Conservation (phyloP, 1,284 basidiomycete species). For the Sanguinoderma infundibulare region DNA sequence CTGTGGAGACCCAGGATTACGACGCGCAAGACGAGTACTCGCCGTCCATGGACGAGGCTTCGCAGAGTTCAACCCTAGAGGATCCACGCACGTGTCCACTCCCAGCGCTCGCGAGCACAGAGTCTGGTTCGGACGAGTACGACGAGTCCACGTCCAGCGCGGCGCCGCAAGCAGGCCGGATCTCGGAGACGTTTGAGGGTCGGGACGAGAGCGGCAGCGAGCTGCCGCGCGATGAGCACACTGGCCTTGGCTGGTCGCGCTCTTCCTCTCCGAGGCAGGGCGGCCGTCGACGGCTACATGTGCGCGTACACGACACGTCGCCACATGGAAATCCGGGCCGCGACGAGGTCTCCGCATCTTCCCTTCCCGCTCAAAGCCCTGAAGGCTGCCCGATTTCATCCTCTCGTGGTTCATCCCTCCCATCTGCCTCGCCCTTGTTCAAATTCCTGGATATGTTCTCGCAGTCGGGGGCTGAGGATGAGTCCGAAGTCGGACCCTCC, state of each 20-base stretch:
- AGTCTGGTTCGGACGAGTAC: neutral
- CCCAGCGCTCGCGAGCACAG: neutral
- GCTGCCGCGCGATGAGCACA: neutral
- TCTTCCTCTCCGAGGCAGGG: neutral
- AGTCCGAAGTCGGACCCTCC: neutral
- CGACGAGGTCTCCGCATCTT: neutral
- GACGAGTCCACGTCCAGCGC: neutral
- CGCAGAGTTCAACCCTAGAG: conserved; percentile 4
- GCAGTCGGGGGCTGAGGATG: neutral
- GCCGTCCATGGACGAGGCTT: conserved; percentile 10
- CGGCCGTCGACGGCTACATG: neutral
- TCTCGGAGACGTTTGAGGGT: conserved; percentile 21
- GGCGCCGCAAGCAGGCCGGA: conserved; percentile 15
- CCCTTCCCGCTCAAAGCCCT: too few species aligned
- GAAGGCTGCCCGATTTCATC: too few species aligned
- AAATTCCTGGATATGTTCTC: conserved; percentile 5
- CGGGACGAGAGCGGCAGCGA: conserved; percentile 19
- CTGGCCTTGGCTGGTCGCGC: neutral
- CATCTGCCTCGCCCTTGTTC: neutral
- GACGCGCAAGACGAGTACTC: conserved; percentile 20
- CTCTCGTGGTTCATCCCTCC: neutral
- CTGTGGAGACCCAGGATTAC: conserved; percentile 13
- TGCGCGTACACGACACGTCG: neutral
- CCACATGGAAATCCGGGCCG: too few species aligned
- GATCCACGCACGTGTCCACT: neutral